Percentiles rank a stretch among this genome's conserved stretches.
Evolutionary conservation across 148 eudicot species (phyloP).

Genomic region (Amaranthus palmeri): DNA sequence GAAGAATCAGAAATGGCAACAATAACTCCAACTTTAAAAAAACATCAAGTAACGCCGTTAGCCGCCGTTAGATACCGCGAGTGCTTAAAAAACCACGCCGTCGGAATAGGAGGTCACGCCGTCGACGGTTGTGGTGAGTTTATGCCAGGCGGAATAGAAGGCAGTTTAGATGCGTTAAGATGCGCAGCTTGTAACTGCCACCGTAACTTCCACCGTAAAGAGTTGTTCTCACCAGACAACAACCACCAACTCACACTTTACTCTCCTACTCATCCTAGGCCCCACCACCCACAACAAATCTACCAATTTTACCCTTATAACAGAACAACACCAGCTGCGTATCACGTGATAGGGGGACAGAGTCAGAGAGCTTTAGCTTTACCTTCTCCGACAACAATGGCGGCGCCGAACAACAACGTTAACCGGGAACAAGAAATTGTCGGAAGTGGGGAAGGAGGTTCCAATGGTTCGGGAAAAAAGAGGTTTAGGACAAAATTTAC

Average conservation of each 20-base stretch:
- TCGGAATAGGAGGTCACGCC: slow-evolving; percentile 66
- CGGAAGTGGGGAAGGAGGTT: slow-evolving; percentile 14
- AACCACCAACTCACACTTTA: slow-evolving; percentile 18
- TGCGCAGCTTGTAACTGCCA: slow-evolving; percentile 97
- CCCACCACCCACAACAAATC: slow-evolving; percentile 28
- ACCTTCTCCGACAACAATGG: slow-evolving; percentile 32
- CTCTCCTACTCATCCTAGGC: slow-evolving; percentile 21
- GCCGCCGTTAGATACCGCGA: slow-evolving; percentile 44
- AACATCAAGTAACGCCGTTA: not conserved
- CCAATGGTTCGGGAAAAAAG: slow-evolving; percentile 39
- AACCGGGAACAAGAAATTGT: not conserved
- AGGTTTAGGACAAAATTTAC: slow-evolving; percentile 66
- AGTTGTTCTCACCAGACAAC: slow-evolving; percentile 16
- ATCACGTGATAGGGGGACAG: slow-evolving; percentile 32
- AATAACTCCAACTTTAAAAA: slow-evolving; percentile 3
- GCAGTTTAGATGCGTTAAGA: slow-evolving; percentile 59
- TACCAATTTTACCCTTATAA: slow-evolving; percentile 42
- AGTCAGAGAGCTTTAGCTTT: slow-evolving; percentile 42
- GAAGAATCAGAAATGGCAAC: slow-evolving; percentile 19
- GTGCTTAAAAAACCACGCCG: slow-evolving; percentile 87
- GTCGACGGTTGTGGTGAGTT: slow-evolving; percentile 95
- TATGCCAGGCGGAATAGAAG: slow-evolving; percentile 63
- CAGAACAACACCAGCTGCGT: slow-evolving; percentile 26
- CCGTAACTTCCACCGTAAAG: slow-evolving; percentile 97
- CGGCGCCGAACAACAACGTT: not conserved